Conservation (phyloP, 768 basidiomycete genomes). For the Mycena amicta region DNA sequence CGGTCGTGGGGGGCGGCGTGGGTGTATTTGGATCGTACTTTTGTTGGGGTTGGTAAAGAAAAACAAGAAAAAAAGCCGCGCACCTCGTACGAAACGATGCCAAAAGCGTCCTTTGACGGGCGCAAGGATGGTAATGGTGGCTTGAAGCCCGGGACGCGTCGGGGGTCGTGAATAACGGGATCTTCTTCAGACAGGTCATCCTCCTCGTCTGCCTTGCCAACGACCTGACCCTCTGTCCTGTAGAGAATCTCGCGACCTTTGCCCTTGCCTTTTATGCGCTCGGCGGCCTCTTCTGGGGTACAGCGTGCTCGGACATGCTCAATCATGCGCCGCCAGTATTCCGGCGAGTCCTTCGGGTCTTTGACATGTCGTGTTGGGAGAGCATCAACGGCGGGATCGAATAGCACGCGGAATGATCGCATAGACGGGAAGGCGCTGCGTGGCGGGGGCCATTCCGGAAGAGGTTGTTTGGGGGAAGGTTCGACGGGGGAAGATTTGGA, state of each 20-base stretch:
- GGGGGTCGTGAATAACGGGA: slow-evolving; percentile 28
- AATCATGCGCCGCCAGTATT: slow-evolving; percentile 41
- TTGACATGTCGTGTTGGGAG: slow-evolving; percentile 31
- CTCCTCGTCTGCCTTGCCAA: slow-evolving; percentile 62
- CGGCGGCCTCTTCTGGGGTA: slow-evolving; percentile 29
- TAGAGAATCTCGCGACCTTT: slow-evolving; percentile 62
- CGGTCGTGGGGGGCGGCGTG: slow-evolving; percentile 71
- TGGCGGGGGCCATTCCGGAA: slow-evolving; percentile 63
- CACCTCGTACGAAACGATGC: slow-evolving; percentile 18
- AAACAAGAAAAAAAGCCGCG: neutral
- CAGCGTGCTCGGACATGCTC: slow-evolving; percentile 41
- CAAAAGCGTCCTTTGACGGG: slow-evolving; percentile 30
- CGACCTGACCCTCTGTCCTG: slow-evolving; percentile 58
- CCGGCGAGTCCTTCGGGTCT: slow-evolving; percentile 9
- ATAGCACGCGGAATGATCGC: slow-evolving; percentile 62
- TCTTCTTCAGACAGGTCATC: slow-evolving; percentile 36
- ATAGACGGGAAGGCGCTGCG: slow-evolving; percentile 47
- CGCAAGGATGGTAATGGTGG: too few relatives aligned
- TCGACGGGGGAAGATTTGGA: slow-evolving; percentile 21
- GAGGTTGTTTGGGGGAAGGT: slow-evolving; percentile 35
- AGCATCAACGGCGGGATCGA: slow-evolving; percentile 59
- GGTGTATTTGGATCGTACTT: slow-evolving; percentile 79
- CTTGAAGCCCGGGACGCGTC: slow-evolving; percentile 20
- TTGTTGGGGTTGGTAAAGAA: slow-evolving; percentile 32
- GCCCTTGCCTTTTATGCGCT: slow-evolving; percentile 62